A percentile compares a stretch with the other conserved stretches of the same genome.
These are phyloP conservation scores for Leptographium procerum DNA, from an alignment of 2,329 filamentous ascomycete genomes.

Conservation along the genomic window DNA sequence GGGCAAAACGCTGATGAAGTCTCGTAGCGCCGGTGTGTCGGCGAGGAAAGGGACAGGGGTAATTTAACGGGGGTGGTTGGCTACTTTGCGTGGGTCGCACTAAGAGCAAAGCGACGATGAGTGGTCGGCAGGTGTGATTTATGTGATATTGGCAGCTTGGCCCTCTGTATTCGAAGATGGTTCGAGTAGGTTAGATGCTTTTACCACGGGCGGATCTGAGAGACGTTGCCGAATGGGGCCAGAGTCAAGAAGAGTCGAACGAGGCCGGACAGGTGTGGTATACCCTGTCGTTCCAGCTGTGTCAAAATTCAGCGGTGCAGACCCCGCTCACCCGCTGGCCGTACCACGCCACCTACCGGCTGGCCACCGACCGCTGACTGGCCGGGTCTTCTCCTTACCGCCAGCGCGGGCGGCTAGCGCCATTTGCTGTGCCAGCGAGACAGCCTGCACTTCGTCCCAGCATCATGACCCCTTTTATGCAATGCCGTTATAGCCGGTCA, in stretches of 20 bases:
- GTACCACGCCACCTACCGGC: neutral
- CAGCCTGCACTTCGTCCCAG: neutral
- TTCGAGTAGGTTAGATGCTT: neutral
- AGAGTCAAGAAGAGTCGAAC: neutral
- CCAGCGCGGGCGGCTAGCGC: neutral
- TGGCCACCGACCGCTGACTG: neutral
- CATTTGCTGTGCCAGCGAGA: neutral
- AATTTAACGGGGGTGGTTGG: neutral
- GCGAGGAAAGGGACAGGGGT: neutral
- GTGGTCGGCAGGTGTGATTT: neutral
- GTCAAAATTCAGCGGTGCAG: neutral
- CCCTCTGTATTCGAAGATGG: neutral
- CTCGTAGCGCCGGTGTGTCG: neutral
- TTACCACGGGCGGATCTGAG: neutral
- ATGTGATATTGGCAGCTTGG: neutral
- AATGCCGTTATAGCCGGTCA: constrained; percentile 16
- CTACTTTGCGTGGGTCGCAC: neutral
- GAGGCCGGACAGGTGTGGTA: neutral
- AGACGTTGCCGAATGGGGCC: neutral
- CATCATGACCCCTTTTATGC: constrained; percentile 11
- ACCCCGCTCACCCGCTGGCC: neutral
- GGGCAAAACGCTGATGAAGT: neutral
- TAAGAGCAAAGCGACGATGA: neutral
- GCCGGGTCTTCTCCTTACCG: neutral
- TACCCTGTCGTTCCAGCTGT: neutral